Conservation (phyloP, 306 rosid genomes). For the Urtica urens region DNA sequence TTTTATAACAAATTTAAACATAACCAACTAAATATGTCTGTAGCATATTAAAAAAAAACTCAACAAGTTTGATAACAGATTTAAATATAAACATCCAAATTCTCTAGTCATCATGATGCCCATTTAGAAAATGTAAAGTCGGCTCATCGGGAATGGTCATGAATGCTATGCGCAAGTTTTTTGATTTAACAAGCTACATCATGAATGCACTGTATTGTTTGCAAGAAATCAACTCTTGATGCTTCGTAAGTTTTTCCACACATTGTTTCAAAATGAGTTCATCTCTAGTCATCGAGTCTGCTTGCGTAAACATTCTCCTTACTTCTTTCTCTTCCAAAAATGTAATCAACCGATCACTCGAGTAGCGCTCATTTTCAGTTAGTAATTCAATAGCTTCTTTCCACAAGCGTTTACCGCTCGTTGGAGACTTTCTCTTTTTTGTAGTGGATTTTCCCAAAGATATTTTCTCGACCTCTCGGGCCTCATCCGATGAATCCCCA, state of each 20-base stretch:
- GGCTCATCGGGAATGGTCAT: not conserved
- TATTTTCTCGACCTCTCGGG: not conserved
- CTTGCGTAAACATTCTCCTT: not conserved
- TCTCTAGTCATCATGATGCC: not conserved
- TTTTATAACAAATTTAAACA: too few relatives aligned
- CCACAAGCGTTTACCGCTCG: not conserved
- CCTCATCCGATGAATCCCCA: not conserved
- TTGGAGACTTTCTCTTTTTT: not conserved
- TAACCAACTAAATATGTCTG: too few relatives aligned
- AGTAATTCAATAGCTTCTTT: not conserved
- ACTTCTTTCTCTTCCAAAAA: not conserved
- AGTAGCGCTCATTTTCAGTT: not conserved
- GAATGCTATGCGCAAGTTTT: not conserved
- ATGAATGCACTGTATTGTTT: not conserved
- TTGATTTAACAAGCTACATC: not conserved
- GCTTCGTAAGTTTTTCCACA: not conserved
- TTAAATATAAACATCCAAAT: too few relatives aligned
- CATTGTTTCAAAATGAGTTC: not conserved
- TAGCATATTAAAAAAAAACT: too few relatives aligned
- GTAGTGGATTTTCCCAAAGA: not conserved
- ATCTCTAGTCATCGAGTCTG: not conserved
- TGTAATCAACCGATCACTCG: not conserved
- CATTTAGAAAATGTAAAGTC: not conserved
- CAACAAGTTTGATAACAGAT: too few relatives aligned
- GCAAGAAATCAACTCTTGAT: not conserved